Base-by-base conservation (phyloP, 2,329 filamentous ascomycete species). In the Aspergillus costaricaensis region DNA sequence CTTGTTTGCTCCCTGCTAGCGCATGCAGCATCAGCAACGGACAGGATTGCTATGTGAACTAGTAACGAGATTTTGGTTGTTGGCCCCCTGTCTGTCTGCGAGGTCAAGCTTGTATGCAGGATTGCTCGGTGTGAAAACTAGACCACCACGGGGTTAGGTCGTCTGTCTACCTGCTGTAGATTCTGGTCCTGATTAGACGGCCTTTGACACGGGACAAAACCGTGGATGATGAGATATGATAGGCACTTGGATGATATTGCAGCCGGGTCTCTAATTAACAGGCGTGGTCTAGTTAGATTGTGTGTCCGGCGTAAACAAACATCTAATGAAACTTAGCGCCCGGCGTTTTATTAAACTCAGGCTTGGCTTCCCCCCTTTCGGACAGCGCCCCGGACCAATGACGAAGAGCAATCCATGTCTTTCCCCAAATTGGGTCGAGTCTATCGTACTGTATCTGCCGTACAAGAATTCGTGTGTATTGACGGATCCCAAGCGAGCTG, bases 271-370 rank as follows among this genome's bases (percentile, higher is more conserved):
- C 47, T 27, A 17, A 50, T 50, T 50, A 50, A 50, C 25, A 17
- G n/a, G 47, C 25, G 47, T 30, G 41, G 41, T 44, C 41, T 44
- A 44, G 47, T 50, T 50, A 50, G 9, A 50, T 50, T 50, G 27
- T 27, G 15, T 50, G 47, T 27, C 25, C 21, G 15, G 21, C 44
- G 44, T 49, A 49, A 49, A 49, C 44, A 49, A 49, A 49, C 44
- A 38, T 57, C 43, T 51, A 53, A 47, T 55, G 57, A 59, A 59
- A 59, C 57, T 36, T 58, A 23, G 41, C 41, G 38, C 25, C 49
- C 59, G 52, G 60, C 49, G 52, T 62, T 60, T 62, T 43, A 62
- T 59, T 62, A 62, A 62, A 44, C 60, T 62, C 57, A 59, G 52
- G n/a, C 60, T 62, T 62, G 60, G 60, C 60, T 39, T 32, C 43